phyloP scores from a whole-genome alignment of 345 rosid species.

The Camelina sativa region DNA sequence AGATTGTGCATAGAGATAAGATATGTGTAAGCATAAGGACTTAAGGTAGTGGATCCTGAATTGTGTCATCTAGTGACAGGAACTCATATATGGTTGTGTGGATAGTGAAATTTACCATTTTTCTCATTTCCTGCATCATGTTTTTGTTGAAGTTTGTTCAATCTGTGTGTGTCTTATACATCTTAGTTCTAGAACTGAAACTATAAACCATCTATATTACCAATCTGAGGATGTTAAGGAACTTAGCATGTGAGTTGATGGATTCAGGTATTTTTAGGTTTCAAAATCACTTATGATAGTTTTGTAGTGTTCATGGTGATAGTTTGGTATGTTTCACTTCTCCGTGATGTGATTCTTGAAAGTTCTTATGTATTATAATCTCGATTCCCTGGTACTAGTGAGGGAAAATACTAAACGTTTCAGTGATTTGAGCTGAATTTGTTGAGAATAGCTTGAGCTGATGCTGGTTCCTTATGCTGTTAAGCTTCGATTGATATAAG shows the following conservation, averaged over 20 bases:
- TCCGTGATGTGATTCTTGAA: slow-evolving; percentile 5
- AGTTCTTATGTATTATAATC: background rate
- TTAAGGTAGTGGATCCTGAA: background rate
- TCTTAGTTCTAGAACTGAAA: background rate
- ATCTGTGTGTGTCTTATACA: background rate
- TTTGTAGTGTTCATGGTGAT: slow-evolving; percentile 2
- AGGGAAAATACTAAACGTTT: background rate
- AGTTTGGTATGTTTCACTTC: slow-evolving; percentile 22
- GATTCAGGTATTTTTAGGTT: background rate
- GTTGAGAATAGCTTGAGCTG: background rate
- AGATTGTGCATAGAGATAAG: no score
- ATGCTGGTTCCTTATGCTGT: background rate
- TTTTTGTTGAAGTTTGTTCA: background rate
- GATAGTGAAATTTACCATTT: background rate
- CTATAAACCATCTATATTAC: background rate
- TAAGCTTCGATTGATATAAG: background rate
- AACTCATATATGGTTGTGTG: background rate
- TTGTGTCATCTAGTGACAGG: background rate
- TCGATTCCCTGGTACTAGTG: background rate
- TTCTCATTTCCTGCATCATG: background rate
- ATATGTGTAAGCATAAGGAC: slow-evolving; percentile 3
- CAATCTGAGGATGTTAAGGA: background rate
- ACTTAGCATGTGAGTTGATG: background rate
- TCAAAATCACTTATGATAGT: background rate
- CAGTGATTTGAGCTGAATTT: background rate